Percentiles rank a stretch among this genome's conserved stretches.
Evolutionary conservation across 495 filamentous ascomycete species (phyloP).

Genomic region (Clohesyomyces aquaticus): DNA sequence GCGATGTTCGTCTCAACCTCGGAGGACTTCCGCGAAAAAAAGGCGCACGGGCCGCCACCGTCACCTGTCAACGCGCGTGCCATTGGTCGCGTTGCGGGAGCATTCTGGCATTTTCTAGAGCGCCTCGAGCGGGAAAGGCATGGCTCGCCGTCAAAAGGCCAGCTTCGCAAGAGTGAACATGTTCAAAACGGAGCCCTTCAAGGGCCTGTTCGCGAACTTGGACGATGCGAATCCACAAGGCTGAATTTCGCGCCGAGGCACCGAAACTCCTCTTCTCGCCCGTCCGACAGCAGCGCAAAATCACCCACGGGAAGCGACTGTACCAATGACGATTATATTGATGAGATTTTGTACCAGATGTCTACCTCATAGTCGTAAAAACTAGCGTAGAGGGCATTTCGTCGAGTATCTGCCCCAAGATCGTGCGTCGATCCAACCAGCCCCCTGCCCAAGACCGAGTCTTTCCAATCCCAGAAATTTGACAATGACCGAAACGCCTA

Average conservation of each 20-base stretch:
- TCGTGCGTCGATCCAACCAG: neutral
- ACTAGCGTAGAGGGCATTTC: neutral
- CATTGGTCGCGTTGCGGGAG: constrained; percentile 27
- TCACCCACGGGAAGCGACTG: neutral
- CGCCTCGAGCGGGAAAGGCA: neutral
- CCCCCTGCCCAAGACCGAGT: constrained; percentile 13
- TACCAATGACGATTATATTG: constrained; percentile 20
- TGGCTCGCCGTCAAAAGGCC: too few species aligned
- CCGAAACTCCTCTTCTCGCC: neutral
- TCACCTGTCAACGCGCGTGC: constrained; percentile 1
- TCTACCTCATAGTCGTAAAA: neutral
- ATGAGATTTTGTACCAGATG: neutral
- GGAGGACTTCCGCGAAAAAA: constrained; percentile 14
- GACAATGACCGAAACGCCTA: constrained; percentile 24
- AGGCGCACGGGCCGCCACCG: constrained; percentile 18
- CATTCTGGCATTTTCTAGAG: constrained; percentile 29
- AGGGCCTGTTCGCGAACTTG: too few species aligned
- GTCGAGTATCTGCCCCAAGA: constrained; percentile 1
- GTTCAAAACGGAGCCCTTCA: too few species aligned
- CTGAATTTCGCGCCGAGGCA: neutral
- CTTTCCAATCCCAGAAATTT: constrained; percentile 4
- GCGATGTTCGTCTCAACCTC: neutral
- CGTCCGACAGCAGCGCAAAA: neutral
- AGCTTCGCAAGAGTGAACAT: too few species aligned
- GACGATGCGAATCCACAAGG: neutral